These are phyloP conservation scores for Xerocomus minutiporus DNA, from an alignment of 1,284 basidiomycete species.

Conservation along the genomic window DNA sequence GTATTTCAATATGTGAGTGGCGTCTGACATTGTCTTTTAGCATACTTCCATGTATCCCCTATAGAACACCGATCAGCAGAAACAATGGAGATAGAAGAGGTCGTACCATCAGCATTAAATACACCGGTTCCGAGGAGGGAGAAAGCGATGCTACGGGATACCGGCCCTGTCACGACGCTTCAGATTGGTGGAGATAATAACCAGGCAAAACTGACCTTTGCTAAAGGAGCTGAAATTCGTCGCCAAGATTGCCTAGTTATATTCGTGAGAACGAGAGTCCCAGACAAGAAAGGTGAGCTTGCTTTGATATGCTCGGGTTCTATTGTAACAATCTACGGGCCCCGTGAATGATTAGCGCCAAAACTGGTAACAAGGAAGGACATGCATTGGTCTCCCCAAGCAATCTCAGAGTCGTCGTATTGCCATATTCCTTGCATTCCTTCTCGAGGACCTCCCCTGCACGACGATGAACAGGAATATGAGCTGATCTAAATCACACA, in stretches of 20 bases:
- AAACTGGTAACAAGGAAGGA: not conserved
- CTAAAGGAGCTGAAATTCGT: not conserved
- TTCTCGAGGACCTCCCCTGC: slow-evolving; percentile 30
- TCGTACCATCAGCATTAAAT: too few species aligned
- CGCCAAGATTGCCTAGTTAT: not conserved
- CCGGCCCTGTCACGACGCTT: slow-evolving; percentile 16
- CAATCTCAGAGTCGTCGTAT: slow-evolving; percentile 22
- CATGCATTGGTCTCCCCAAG: slow-evolving; percentile 28
- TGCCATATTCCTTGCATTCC: slow-evolving; percentile 22
- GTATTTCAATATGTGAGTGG: slow-evolving; percentile 4
- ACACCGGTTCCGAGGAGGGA: too few species aligned
- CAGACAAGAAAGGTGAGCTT: not conserved
- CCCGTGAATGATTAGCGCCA: not conserved
- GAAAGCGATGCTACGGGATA: slow-evolving; percentile 18
- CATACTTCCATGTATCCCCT: slow-evolving; percentile 55
- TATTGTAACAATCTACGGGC: slow-evolving; percentile 22
- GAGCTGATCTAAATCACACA: slow-evolving; percentile 2
- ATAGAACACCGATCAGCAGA: slow-evolving; percentile 1
- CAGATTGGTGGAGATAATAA: slow-evolving; percentile 4
- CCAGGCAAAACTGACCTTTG: slow-evolving; percentile 29
- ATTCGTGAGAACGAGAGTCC: not conserved
- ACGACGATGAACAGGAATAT: not conserved
- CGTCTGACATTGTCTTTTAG: not conserved
- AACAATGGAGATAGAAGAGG: not conserved
- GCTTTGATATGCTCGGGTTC: slow-evolving; percentile 44